Base-by-base conservation (phyloP, 2,329 filamentous ascomycete genomes). In the Pyricularia sp. region DNA sequence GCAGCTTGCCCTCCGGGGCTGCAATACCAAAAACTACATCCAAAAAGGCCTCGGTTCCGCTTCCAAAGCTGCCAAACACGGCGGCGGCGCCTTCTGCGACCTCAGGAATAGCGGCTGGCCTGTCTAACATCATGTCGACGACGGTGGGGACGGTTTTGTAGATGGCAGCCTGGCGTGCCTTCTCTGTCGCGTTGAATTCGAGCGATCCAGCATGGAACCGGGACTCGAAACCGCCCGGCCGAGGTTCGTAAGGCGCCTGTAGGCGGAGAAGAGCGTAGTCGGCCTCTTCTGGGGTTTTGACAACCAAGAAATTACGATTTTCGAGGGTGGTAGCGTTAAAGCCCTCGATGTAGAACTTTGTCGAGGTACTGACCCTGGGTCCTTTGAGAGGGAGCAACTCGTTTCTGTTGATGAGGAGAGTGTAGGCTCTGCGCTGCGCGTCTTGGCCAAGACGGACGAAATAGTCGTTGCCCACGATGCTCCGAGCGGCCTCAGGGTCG, bases 281-380 rank as follows among this genome's bases (percentile, higher is more conserved):
- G 9, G 81, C 80, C 65, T 81, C 78, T 55, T 73, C 74, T 0
- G 79, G 77, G 0, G 73, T 76, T 1, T 69, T 42, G 1, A 81
- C 79, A 5, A 80, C 42, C 42, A 50, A 50, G 17, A 50, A 50
- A 50, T 50, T 50, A 50, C 42, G 17, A 50, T 50, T 50, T 50
- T 50, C 42, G 42, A 50, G 42, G 42, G 42, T 50, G 42, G 42
- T 50, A 50, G 17, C 42, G 42, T 50, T 50, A 50, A 50, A 50
- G 17, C 17, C 17, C 72, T 2, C 71, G 83, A 69, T 85, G 78
- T 1, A 84, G 81, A 12, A 83, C 76, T 69, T 85, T 84, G 55
- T 80, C 73, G 1, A 83, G 83, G 5, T 50, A 50, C 5, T 50
- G 5, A 50, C 20, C 42, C 42, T 50, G 17, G 42, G 17, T 50